Base-by-base conservation (phyloP, 2,329 filamentous ascomycete genomes). In the Fusarium hostae region DNA sequence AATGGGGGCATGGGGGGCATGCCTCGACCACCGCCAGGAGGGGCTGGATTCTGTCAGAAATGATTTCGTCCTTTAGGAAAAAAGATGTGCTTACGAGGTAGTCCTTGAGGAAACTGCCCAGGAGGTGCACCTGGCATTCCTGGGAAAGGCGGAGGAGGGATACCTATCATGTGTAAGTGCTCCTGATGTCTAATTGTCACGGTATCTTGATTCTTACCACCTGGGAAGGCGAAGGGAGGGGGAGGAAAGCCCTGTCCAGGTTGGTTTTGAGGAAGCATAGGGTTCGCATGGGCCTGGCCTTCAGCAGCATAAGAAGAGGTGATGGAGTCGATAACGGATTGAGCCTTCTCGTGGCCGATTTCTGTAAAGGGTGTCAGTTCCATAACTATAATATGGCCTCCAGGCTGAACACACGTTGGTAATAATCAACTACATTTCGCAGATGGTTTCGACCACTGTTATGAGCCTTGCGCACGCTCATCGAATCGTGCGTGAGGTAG, bases 401-500 rank as follows among this genome's bases (percentile, higher is more conserved):
- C 37, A 35, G 59, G 43, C 22, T 24, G 35, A 56, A 81, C 87
- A 65, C 83, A 95, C 93, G 94, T 85, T 98, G 95, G 83, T 99
- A 99, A 85, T 99, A 99, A 81, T 98, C 95, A 77, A 98, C 92
- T 34, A 99, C 96, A 82, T 99, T 99, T 79, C 96, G 93, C 71
- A 99, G 85, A 81, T 99, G 96, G 85, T 99, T 99, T 78, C 95
- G 91, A 70, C 96, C 96, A 81, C 90, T 92, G 86, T 99, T 99
- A 84, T 99, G 96, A 54, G 96, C 96, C 86, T 98, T 98, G 78
- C 96, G 95, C 84, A 99, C 96, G 84, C 94, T 97, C 95, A 98
- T 98, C 48, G 94, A 97, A 88, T 99, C 96, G 88, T 99, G 96
- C 75, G 96, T 99, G 77, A 99, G 92, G 88, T 99, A 99, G 83